phyloP scores from a whole-genome alignment of 177 flowering plant species.

The Tripterygium wilfordii region DNA sequence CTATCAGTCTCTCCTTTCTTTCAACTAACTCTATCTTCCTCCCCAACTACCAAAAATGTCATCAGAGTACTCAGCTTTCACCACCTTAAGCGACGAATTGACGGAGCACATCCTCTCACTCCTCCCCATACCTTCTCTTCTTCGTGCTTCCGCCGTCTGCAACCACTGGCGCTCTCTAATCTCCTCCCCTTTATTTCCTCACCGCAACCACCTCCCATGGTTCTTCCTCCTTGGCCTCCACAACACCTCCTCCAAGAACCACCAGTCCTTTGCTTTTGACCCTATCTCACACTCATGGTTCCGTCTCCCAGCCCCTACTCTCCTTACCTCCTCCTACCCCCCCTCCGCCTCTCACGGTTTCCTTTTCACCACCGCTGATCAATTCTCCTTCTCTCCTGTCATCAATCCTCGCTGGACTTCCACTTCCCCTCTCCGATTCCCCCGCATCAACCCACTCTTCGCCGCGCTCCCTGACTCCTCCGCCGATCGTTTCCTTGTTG shows the following conservation, averaged over 20 bases:
- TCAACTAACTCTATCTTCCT: neutral
- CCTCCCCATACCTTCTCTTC: constrained; percentile 54
- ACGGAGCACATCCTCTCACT: constrained; percentile 45
- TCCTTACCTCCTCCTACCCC: constrained; percentile 15
- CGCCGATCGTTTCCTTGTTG: constrained; percentile 38
- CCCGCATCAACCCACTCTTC: constrained; percentile 50
- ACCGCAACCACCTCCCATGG: constrained; percentile 38
- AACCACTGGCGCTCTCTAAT: constrained; percentile 46
- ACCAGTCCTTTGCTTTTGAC: constrained; percentile 67
- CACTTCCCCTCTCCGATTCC: constrained; percentile 42
- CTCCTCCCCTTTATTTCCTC: constrained; percentile 30
- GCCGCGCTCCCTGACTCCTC: constrained; percentile 27
- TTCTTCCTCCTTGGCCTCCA: constrained; percentile 60
- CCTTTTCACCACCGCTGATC: constrained; percentile 38
- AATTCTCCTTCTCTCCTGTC: constrained; percentile 38
- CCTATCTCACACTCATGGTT: constrained; percentile 52
- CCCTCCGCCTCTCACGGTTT: constrained; percentile 37
- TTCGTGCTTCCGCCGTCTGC: constrained; percentile 53
- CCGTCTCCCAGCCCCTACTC: constrained; percentile 36
- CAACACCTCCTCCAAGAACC: constrained; percentile 43
- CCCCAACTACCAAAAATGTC: constrained; percentile 7
- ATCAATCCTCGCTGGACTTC: constrained; percentile 27
- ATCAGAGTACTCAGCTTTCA: constrained; percentile 18
- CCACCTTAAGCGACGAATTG: constrained; percentile 39
- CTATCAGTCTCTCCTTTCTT: too few relatives aligned